Percentiles rank a stretch among this genome's conserved stretches.
Evolutionary conservation across 805 yeast species (phyloP).

Genomic region (Myxozyma neglecta): DNA sequence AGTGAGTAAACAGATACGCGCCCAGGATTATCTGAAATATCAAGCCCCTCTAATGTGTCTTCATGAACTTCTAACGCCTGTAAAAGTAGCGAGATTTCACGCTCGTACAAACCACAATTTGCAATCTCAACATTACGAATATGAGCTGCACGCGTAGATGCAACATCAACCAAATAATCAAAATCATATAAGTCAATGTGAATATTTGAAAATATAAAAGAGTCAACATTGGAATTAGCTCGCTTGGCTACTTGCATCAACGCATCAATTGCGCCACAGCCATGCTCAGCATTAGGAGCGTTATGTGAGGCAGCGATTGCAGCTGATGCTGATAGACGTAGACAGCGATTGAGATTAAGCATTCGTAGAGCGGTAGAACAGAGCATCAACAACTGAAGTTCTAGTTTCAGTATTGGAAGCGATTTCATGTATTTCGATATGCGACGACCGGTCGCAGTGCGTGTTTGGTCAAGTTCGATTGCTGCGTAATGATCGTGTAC

Average conservation of each 20-base stretch:
- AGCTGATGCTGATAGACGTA: conserved; percentile 8
- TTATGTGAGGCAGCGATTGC: neutral
- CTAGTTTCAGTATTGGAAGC: conserved; percentile 25
- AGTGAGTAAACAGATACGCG: conserved; percentile 30
- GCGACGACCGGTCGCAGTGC: conserved; percentile 28
- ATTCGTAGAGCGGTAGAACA: conserved; percentile 28
- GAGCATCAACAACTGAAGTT: conserved; percentile 30
- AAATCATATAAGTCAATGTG: conserved; percentile 25
- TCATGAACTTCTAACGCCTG: conserved; percentile 34
- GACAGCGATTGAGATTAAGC: conserved; percentile 24
- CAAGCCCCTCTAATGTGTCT: conserved; percentile 31
- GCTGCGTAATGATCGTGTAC: conserved; percentile 26
- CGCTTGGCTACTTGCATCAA: conserved; percentile 30
- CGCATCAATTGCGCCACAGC: conserved; percentile 29
- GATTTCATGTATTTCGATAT: conserved; percentile 27
- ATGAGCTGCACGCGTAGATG: conserved; percentile 26
- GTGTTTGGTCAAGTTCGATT: conserved; percentile 30
- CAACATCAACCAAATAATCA: conserved; percentile 29
- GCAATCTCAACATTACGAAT: conserved; percentile 30
- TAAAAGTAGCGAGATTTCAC: conserved; percentile 31
- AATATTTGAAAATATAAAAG: conserved; percentile 29
- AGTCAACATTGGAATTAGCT: conserved; percentile 28
- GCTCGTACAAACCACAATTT: conserved; percentile 33
- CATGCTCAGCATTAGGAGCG: conserved; percentile 9
- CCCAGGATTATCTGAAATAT: conserved; percentile 34